A percentile compares a stretch with the other conserved stretches of the same genome.
These are phyloP conservation scores for Euryodendron excelsum DNA, from an alignment of 148 eudicot species.

Conservation along the genomic window DNA sequence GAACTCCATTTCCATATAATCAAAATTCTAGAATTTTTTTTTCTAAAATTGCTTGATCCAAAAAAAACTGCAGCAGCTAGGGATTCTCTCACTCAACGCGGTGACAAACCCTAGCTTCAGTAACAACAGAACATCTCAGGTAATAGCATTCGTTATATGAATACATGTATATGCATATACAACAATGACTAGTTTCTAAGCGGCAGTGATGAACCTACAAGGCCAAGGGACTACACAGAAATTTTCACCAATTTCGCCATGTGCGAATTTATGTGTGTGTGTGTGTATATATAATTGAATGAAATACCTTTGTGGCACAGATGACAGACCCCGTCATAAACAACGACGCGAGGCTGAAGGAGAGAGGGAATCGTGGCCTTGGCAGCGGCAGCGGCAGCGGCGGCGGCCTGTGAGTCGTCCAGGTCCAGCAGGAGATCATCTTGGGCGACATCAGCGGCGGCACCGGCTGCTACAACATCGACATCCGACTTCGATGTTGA, in stretches of 20 bases:
- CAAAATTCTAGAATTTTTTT: neutral
- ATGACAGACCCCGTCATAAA: constrained; percentile 92
- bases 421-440: constrained; percentile 19
- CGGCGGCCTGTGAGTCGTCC: neutral
- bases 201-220: no score
- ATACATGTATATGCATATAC: no score
- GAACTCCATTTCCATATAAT: neutral
- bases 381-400: neutral
- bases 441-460: constrained; percentile 23
- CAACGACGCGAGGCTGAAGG: constrained; percentile 75
- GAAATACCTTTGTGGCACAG: constrained; percentile 71
- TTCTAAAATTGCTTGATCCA: neutral
- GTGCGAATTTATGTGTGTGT: neutral
- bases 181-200: no score
- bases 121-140: neutral
- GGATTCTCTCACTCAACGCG: neutral
- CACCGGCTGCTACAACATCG: constrained; percentile 7
- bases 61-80: no score
- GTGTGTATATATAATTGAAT: neutral
- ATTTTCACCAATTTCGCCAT: neutral
- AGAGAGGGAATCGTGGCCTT: constrained; percentile 28
- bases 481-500: neutral
- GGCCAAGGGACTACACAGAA: neutral
- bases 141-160: neutral
- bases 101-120: neutral